Evolutionary conservation across 768 basidiomycete species (phyloP).

Genomic region (Rickenella mellea): DNA sequence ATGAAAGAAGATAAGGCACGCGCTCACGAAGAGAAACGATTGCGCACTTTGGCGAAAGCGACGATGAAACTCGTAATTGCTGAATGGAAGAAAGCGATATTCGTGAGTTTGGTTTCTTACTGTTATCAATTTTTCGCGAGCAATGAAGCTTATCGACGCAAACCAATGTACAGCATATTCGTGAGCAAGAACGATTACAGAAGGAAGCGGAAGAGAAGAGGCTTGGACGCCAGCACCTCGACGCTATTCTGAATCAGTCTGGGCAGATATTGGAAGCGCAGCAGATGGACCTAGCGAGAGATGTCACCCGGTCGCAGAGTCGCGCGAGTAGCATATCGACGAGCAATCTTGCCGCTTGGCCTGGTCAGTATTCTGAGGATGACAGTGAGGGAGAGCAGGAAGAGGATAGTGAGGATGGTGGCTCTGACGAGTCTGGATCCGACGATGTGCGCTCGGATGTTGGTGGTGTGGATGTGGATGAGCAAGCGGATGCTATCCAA

Average conservation of each 20-base stretch:
- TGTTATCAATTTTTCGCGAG: neutral
- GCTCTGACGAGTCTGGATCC: no score
- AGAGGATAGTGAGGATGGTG: no score
- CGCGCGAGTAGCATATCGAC: slow-evolving; percentile 49
- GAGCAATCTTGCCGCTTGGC: no score
- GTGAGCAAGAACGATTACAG: slow-evolving; percentile 54
- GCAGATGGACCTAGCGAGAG: slow-evolving; percentile 54
- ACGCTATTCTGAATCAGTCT: slow-evolving; percentile 84
- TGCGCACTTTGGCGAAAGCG: slow-evolving; percentile 59
- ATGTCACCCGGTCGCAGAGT: slow-evolving; percentile 38
- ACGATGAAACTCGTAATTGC: slow-evolving; percentile 59
- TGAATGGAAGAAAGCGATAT: slow-evolving; percentile 86
- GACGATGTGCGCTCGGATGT: no score
- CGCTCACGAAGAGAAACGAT: slow-evolving; percentile 54
- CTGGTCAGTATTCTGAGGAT: no score
- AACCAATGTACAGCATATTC: slow-evolving; percentile 45
- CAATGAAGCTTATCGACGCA: slow-evolving; percentile 1
- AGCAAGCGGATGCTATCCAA: no score
- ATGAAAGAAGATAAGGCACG: slow-evolving; percentile 51
- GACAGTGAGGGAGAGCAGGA: no score
- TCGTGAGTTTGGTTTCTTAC: slow-evolving; percentile 38
- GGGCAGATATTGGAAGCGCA: slow-evolving; percentile 82
- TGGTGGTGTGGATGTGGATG: no score
- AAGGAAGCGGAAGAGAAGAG: slow-evolving; percentile 70
- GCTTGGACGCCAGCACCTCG: slow-evolving; percentile 76